Percentiles rank a stretch among this genome's conserved stretches.
Evolutionary conservation across 495 filamentous ascomycete species (phyloP).

Genomic region (Penicillium paxilli): DNA sequence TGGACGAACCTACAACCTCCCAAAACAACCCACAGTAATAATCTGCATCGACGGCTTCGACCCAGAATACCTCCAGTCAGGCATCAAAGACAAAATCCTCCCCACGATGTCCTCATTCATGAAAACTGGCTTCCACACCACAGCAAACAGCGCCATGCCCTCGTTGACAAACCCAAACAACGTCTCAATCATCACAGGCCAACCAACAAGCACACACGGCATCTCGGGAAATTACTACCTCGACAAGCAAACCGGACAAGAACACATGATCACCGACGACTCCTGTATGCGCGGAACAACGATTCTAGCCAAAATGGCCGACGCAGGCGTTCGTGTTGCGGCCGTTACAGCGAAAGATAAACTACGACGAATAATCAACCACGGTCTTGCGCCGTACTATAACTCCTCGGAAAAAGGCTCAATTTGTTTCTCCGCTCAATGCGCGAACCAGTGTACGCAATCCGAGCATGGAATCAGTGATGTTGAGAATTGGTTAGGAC

Average conservation of each 20-base stretch:
- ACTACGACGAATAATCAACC: background rate
- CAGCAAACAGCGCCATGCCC: background rate
- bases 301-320: background rate
- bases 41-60: conserved; percentile 7
- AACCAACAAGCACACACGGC: background rate
- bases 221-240: background rate
- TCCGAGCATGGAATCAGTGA: background rate
- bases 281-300: background rate
- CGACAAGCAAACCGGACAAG: background rate
- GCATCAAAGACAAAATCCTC: background rate
- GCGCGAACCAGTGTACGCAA: background rate
- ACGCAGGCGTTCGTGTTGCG: background rate
- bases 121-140: background rate
- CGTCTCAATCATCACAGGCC: background rate
- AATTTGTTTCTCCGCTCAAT: background rate
- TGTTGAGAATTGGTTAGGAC: background rate
- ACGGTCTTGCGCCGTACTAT: background rate
- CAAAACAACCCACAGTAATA: background rate
- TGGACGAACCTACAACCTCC: conserved; percentile 2
- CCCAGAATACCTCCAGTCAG: background rate
- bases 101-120: background rate
- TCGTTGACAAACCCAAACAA: background rate
- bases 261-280: background rate
- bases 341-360: background rate
- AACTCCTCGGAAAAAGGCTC: too few species aligned